Percentiles rank a stretch among this genome's conserved stretches.
Conservation (phyloP, 371 early-diverging fungal species). For the Mucor sp. region DNA sequence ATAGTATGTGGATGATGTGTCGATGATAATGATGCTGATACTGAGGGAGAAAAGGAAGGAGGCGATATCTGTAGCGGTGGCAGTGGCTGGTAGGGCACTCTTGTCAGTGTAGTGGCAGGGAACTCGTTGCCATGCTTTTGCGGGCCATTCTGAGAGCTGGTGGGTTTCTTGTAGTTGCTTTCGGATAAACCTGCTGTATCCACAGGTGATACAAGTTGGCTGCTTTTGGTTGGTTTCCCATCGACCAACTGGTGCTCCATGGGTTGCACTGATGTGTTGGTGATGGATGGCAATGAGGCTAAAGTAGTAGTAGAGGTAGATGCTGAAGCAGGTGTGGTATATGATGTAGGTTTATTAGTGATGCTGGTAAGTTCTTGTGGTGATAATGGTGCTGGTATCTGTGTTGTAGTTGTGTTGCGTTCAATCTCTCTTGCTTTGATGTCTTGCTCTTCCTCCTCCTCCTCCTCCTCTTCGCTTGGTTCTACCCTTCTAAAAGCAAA, state of each 20-base stretch:
- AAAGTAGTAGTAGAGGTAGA: background rate
- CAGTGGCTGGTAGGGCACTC: conserved; percentile 14
- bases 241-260: background rate
- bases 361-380: background rate
- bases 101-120: conserved; percentile 2
- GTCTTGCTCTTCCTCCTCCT: background rate
- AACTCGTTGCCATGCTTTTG: conserved; percentile 4
- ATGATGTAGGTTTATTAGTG: background rate
- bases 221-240: background rate
- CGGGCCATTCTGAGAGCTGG: background rate
- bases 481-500: conserved; percentile 12
- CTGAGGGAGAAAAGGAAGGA: background rate
- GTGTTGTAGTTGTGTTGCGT: background rate
- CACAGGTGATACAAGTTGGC: background rate
- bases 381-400: background rate
- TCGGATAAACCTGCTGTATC: background rate
- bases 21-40: background rate
- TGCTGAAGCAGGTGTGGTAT: conserved; percentile 1
- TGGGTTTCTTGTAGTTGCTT: background rate
- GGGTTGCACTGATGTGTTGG: background rate
- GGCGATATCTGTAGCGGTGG: background rate
- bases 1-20: background rate
- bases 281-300: background rate
- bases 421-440: background rate
- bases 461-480: background rate